phyloP scores from a whole-genome alignment of 2,329 filamentous ascomycete species.

The Monosporascus sp. region DNA sequence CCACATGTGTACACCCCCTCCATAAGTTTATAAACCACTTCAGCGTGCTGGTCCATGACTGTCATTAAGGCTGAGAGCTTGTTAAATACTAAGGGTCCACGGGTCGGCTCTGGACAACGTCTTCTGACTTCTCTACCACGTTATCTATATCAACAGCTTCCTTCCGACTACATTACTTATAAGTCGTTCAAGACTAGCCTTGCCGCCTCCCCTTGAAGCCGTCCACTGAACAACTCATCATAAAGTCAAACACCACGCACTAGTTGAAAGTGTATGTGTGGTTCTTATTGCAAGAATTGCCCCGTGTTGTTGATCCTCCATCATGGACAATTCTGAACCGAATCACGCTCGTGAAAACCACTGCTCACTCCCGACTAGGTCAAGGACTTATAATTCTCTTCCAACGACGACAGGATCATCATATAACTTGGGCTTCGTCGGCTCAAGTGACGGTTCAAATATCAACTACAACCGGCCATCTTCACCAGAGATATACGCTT shows the following conservation, averaged over 20 bases:
- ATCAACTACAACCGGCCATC: not conserved
- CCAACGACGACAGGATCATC: not conserved
- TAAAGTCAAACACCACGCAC: not conserved
- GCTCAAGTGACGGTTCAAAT: not conserved
- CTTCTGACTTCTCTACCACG: not conserved
- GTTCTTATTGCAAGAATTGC: not conserved
- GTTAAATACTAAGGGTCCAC: not conserved
- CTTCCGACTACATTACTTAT: not conserved
- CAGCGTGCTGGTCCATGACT: not conserved
- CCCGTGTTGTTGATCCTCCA: not conserved
- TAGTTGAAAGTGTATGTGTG: not conserved
- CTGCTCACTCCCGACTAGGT: not conserved
- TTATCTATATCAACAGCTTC: not conserved
- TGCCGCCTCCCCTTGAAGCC: not conserved
- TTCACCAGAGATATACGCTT: not conserved
- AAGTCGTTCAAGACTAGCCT: not conserved
- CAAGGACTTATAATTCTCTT: not conserved
- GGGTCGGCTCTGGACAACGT: not conserved
- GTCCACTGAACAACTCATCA: not conserved
- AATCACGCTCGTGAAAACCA: not conserved
- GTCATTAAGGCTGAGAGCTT: not conserved
- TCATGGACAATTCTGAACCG: not conserved
- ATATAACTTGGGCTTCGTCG: not conserved
- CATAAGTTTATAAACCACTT: not conserved
- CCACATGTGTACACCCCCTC: not conserved